Base-by-base conservation (phyloP, 31 red algal species). In the Odonthalia washingtoniensis region DNA sequence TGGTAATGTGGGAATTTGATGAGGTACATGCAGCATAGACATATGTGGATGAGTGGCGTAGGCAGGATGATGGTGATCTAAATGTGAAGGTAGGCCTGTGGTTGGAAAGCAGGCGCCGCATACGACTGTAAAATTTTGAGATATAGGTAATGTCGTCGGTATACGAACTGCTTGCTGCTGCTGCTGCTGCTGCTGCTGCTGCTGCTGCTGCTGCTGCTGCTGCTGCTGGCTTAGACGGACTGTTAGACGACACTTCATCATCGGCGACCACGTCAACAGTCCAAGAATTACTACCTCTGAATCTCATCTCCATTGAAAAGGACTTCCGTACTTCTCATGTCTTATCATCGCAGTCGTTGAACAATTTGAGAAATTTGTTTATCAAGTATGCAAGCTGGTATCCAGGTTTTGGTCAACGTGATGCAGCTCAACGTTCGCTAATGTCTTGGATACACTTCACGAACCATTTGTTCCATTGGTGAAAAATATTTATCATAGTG, bases 341-440 rank as follows among this genome's bases (percentile, higher is more conserved):
- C 45, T 38, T 72, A 38, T 18, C 69, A 6, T 27, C 37, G 3
- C 46, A 37, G 39, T 24, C 41, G 5, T 27, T 89, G 5, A 44
- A 64, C 14, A 80, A 69, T 0, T 26, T 94, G 3, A 70, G 87
- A 9, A 34, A 39, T 28, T 66, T 80, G 9, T 67, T 91, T 9
- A 75, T 74, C 24, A 33, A 57, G 9, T 14, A 60, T 32, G 21
- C 67, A 2, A 68, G 88, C 16, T 89, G 86, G 78, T 36, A 36
- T 6, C 66, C 40, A 37, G 46, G 65, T 28, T 42, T 49, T 24
- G 79, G 66, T 0, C 92, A 94, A 62, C 86, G 90, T 45, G 92
- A 94, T 75, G 80, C 87, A 16, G 87, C 92, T 2, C 86, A 94
- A 75, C 82, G n/a, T 79, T 90, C 1, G 62, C 82, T 2, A 76